A percentile compares a stretch with the other conserved stretches of the same genome.
Evolutionary conservation across 768 basidiomycete genomes (phyloP).

Genomic region (Boletus patriciae): DNA sequence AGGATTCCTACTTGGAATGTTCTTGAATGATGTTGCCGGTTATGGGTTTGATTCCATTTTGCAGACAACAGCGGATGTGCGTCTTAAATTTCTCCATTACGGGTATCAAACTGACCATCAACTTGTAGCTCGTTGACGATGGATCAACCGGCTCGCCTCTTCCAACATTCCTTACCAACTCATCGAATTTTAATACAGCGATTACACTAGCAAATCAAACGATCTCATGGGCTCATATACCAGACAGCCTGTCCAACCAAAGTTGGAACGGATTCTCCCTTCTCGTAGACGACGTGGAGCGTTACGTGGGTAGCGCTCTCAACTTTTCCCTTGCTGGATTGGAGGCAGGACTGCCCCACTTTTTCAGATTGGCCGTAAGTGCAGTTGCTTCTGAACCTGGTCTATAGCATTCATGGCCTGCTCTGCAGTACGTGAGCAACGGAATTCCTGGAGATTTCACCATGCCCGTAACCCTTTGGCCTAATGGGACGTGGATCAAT

Average conservation of each 20-base stretch:
- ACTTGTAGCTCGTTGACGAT: conserved; percentile 64
- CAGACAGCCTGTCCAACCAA: conserved; percentile 28
- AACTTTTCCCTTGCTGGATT: conserved; percentile 71
- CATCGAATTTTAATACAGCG: conserved; percentile 60
- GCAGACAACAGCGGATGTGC: conserved; percentile 69
- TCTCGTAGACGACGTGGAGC: conserved; percentile 83
- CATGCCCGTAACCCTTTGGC: conserved; percentile 70
- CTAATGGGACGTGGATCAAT: conserved; percentile 82
- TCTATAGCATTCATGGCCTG: conserved; percentile 1
- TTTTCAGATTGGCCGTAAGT: conserved; percentile 77
- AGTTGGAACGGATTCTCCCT: conserved; percentile 78
- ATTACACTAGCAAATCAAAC: conserved; percentile 55
- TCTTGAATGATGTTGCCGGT: conserved; percentile 74
- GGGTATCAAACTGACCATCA: not conserved
- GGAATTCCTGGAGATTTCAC: conserved; percentile 72
- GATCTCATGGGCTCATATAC: conserved; percentile 55
- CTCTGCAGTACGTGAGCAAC: conserved; percentile 46
- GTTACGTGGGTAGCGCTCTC: conserved; percentile 66
- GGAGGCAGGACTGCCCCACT: conserved; percentile 62
- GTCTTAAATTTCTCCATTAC: conserved; percentile 19
- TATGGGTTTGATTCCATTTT: conserved; percentile 81
- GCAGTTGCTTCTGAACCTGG: not conserved
- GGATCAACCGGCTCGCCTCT: conserved; percentile 67
- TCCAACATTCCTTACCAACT: conserved; percentile 72
- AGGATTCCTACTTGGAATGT: conserved; percentile 79